Conservation (phyloP, 768 basidiomycete species). For the Termitomyces sp. region DNA sequence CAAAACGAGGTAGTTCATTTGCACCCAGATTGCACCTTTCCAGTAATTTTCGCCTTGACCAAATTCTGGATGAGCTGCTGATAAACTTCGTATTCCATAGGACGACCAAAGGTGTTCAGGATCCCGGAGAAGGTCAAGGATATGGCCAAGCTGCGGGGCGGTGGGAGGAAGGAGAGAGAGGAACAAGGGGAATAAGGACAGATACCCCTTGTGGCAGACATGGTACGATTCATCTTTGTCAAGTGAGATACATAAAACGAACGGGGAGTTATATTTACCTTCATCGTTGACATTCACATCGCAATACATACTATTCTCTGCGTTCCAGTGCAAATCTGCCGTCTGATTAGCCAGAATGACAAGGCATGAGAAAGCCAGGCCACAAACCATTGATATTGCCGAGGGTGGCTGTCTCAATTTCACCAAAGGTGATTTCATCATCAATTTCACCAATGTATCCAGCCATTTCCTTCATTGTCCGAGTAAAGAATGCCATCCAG, state of each 20-base stretch:
- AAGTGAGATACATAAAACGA: neutral
- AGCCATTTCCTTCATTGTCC: conserved; percentile 90
- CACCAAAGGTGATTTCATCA: conserved; percentile 70
- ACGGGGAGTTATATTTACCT: conserved; percentile 42
- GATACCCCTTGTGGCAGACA: conserved; percentile 89
- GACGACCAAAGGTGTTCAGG: conserved; percentile 89
- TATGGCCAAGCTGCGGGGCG: conserved; percentile 78
- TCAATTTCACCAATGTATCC: conserved; percentile 84
- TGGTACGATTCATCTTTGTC: conserved; percentile 82
- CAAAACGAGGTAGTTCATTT: conserved; percentile 93
- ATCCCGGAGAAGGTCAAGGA: conserved; percentile 76
- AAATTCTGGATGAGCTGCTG: conserved; percentile 84
- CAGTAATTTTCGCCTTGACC: conserved; percentile 96
- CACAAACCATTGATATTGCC: conserved; percentile 78
- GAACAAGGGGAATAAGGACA: conserved; percentile 92
- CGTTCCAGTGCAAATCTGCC: conserved; percentile 90
- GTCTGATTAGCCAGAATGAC: neutral
- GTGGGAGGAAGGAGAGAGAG: conserved; percentile 72
- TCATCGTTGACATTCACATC: conserved; percentile 83
- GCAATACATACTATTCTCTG: conserved; percentile 89
- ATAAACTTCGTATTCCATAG: conserved; percentile 86
- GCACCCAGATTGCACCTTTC: conserved; percentile 96
- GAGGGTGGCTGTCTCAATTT: conserved; percentile 77
- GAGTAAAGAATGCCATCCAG: conserved; percentile 96
- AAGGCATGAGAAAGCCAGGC: neutral